Conservation (phyloP, 352 stramenopile species). For the Phytophthora tentaculata region DNA sequence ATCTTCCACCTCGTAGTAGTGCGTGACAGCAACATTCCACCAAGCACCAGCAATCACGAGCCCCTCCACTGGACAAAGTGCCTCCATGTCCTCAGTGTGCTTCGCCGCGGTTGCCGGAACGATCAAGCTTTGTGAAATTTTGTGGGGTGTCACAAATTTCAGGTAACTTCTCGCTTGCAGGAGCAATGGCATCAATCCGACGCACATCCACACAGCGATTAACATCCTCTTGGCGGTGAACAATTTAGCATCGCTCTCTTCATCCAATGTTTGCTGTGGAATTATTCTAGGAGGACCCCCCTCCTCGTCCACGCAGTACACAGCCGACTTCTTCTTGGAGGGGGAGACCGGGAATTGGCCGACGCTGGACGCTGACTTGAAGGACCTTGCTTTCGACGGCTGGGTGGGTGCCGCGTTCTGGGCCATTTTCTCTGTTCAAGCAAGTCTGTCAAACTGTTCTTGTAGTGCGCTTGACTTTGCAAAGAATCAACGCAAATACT, state of each 20-base stretch:
- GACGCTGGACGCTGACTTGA: slow-evolving; percentile 15
- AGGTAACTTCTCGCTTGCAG: slow-evolving; percentile 17
- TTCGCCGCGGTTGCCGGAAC: not conserved
- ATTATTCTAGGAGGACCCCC: not conserved
- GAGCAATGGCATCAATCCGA: slow-evolving; percentile 10
- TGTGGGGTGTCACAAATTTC: slow-evolving; percentile 18
- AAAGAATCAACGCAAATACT: no score
- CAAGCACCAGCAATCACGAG: slow-evolving; percentile 13
- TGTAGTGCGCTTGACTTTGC: no score
- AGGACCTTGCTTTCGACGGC: not conserved
- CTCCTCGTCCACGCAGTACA: slow-evolving; percentile 23
- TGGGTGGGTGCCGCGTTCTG: not conserved
- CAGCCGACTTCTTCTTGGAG: slow-evolving; percentile 11
- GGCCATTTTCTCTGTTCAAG: slow-evolving; percentile 3
- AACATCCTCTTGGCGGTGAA: slow-evolving; percentile 4
- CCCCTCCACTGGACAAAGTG: slow-evolving; percentile 14
- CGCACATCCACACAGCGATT: slow-evolving; percentile 14
- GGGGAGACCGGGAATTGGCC: not conserved
- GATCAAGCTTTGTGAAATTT: slow-evolving; percentile 12
- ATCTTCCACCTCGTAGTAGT: slow-evolving; percentile 6
- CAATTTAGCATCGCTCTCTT: slow-evolving; percentile 2
- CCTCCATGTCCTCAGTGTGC: not conserved
- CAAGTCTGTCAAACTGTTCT: no score
- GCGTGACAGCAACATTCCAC: slow-evolving; percentile 18
- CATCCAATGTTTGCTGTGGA: not conserved